These are phyloP conservation scores for Eimeria necatrix DNA, from an alignment of 169 alveolate species.

Conservation along the genomic window DNA sequence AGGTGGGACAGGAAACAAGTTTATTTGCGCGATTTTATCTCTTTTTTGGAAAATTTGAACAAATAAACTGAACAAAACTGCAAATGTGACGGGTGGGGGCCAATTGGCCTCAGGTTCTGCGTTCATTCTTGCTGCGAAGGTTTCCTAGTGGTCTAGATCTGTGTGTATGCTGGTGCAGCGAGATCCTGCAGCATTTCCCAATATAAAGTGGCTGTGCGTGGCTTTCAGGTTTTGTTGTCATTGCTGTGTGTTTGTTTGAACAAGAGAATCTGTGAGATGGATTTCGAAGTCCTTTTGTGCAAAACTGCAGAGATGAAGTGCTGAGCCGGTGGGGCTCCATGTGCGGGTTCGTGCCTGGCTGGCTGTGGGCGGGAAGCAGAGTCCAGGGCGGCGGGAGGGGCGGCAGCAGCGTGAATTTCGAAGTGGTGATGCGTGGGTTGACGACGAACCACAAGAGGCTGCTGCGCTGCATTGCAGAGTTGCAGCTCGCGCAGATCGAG, in stretches of 20 bases:
- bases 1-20: neutral
- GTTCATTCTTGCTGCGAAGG: too few relatives aligned
- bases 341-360: constrained; percentile 75
- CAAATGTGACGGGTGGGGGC: neutral
- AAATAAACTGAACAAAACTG: neutral
- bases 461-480: constrained; percentile 67
- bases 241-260: too few relatives aligned
- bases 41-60: too few relatives aligned
- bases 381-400: constrained; percentile 45
- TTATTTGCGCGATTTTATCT: too few relatives aligned
- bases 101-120: too few relatives aligned
- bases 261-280: too few relatives aligned
- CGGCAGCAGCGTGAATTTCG: constrained; percentile 72
- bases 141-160: neutral
- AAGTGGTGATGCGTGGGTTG: constrained; percentile 72
- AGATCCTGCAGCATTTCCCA: neutral
- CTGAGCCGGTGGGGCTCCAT: constrained; percentile 78
- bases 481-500: constrained; percentile 70
- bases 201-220: too few relatives aligned
- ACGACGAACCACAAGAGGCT: constrained; percentile 81
- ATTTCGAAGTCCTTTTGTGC: neutral
- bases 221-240: too few relatives aligned
- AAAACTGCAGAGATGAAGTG: constrained; percentile 69
- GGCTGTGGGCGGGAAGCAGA: constrained; percentile 71
- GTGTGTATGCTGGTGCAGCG: neutral